Evolutionary conservation across 2,329 filamentous ascomycete genomes (phyloP), one percentile per base, ranked within the genome.

Genomic region (Diaporthe destruens): DNA sequence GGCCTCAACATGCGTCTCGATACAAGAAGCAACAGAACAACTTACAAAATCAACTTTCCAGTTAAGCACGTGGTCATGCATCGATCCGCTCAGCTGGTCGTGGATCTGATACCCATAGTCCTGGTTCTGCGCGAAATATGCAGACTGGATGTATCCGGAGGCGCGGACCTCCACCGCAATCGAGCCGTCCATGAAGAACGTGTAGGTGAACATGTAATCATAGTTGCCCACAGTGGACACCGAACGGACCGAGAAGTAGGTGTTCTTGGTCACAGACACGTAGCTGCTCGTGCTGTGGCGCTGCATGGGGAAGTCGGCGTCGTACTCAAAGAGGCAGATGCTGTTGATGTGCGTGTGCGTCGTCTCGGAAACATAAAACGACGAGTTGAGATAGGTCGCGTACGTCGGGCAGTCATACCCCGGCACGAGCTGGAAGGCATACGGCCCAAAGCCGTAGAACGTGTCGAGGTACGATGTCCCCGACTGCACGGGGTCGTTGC

Each of bases 21-120:
- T 2, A 14, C 6, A 36, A 20, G 11, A 34, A 56, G 11, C 16
- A 25, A 44, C 12, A 32, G 39, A 1, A 39, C 2, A 1, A 12
- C 61, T 65, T n/a, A 65, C 61, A 32, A 89, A 81, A 77, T 89
- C 87, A 56, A 83, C 83, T 76, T 89, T 89, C 81, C 85, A 89
- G 75, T 86, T 88, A 49, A 89, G 76, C 0, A 89, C 86, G 75
- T 89, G 87, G 77, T 88, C 86, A 77, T 89, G 87, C 82, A 88
- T 87, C 36, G 82, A 84, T 7, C 86, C 86, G 0, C 82, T 83
- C 1, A 87, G 79, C 34, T 80, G 78, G 69, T 88, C 84, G 73
- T 87, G 84, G 61, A 89, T 86, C 42, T 83, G 79, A 76, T 81
- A 88, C 7, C 87, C 87, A 71, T 87, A 88, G 67, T 85, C 84